Evolutionary conservation across 179 eudicot genomes (phyloP), one percentile per base, ranked within the genome.

Genomic region (Corrigiola litoralis): DNA sequence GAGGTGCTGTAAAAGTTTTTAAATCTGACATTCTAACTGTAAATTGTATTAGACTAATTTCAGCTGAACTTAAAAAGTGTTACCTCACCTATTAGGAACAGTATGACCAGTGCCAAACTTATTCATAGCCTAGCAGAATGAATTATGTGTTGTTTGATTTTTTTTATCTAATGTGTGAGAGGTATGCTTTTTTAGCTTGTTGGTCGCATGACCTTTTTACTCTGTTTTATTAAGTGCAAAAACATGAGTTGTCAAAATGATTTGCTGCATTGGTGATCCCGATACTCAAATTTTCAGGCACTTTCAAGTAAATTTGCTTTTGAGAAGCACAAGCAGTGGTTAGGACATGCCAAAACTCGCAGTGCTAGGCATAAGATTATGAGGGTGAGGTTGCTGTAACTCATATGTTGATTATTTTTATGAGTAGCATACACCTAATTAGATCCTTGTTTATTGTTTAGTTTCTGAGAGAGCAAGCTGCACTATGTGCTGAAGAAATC

Each of bases 331-430:
- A 87, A 81, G 68, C 83, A 82, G 82, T 92, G 96, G 98, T 61
- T 92, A 65, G 84, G 85, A 53, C 88, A 92, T 82, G 98, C 98
- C 58, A 92, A 89, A 84, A 92, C 98, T 49, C 96, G 95, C 45
- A 87, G 98, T 77, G 96, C 98, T 75, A 80, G 96, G 24, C 88
- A 92, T 75, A 92, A 92, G 74, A 92, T 92, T 66, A 89, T 85
- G 92, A 85, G 80, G 73, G 98, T 89, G 75, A 61, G 82, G 63
- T 66, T 72, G 6, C 66, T 63, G 21, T 32, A 56, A 20, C 31
- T 55, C 3, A n/a, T 33, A 51, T 5, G 17, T 34, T 27, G 33
- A 29, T 31, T 61, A 20, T 27, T 58, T 34, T 36, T 51, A 54
- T 41, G 53, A 32, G 51, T 47, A n/a, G 28, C 58, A 36, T 41